Percentiles rank a stretch among this genome's conserved stretches.
phyloP scores from a whole-genome alignment of 805 yeast genomes.

The Cyberlindnera suaveolens region DNA sequence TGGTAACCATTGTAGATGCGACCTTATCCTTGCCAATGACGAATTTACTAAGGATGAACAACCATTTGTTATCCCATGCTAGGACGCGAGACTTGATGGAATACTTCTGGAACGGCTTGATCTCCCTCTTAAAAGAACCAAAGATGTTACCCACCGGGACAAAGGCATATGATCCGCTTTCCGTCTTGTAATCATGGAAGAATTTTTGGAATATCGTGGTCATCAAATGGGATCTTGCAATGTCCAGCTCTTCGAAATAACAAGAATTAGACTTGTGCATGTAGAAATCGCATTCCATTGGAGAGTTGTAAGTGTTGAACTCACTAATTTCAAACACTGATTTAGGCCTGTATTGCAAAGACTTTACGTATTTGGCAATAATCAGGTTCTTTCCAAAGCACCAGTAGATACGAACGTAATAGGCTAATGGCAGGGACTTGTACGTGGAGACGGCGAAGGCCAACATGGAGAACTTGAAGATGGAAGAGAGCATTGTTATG shows the following conservation, averaged over 20 bases:
- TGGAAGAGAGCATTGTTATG: background rate
- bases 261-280: conserved; percentile 85
- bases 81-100: conserved; percentile 50
- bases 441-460: conserved; percentile 35
- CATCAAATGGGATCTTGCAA: conserved; percentile 64
- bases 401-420: conserved; percentile 55
- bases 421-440: conserved; percentile 67
- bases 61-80: conserved; percentile 88
- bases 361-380: conserved; percentile 26
- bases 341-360: conserved; percentile 8
- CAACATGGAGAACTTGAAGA: conserved; percentile 4
- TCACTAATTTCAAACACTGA: conserved; percentile 36
- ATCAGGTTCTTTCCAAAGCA: conserved; percentile 36
- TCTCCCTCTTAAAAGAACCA: conserved; percentile 64
- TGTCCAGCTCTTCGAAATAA: conserved; percentile 75
- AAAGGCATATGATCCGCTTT: conserved; percentile 35
- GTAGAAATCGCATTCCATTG: conserved; percentile 80
- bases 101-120: conserved; percentile 59
- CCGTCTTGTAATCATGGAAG: conserved; percentile 40
- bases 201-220: conserved; percentile 49
- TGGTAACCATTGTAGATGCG: conserved; percentile 62
- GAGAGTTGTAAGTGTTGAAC: conserved; percentile 54
- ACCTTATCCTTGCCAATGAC: conserved; percentile 31
- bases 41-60: conserved; percentile 64
- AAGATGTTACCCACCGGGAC: conserved; percentile 74